Conservation (phyloP, 768 basidiomycete species). For the Auricularia sp. region DNA sequence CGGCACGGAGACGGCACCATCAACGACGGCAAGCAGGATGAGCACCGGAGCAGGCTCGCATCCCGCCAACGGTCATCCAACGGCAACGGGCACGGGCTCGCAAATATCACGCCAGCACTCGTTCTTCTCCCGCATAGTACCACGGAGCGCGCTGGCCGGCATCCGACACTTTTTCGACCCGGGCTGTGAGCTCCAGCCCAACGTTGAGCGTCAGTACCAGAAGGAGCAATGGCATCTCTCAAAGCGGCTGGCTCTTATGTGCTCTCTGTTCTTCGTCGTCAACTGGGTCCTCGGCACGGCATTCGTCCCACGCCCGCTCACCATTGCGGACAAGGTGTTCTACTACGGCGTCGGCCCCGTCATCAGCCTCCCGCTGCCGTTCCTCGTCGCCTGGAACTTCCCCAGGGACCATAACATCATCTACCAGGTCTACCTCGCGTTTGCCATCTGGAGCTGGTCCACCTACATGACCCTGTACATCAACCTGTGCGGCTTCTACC, state of each 20-base stretch:
- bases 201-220: constrained; percentile 39
- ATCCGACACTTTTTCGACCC: not conserved
- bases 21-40: constrained; percentile 1
- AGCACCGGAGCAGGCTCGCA: constrained; percentile 32
- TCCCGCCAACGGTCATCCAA: constrained; percentile 19
- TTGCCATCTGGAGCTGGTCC: constrained; percentile 58
- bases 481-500: not conserved
- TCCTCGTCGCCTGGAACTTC: constrained; percentile 63
- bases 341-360: constrained; percentile 52
- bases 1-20: constrained; percentile 9
- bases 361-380: constrained; percentile 50
- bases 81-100: constrained; percentile 26
- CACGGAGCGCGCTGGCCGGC: constrained; percentile 31
- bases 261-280: constrained; percentile 50
- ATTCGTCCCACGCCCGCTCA: constrained; percentile 36
- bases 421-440: constrained; percentile 53
- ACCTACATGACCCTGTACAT: not conserved
- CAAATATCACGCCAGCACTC: constrained; percentile 35
- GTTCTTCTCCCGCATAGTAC: constrained; percentile 53
- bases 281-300: constrained; percentile 60
- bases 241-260: constrained; percentile 50
- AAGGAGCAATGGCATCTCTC: constrained; percentile 37
- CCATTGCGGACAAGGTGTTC: constrained; percentile 48
- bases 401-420: constrained; percentile 48
- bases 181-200: constrained; percentile 2